A percentile compares a stretch with the other conserved stretches of the same genome.
Conservation (phyloP, 2,329 filamentous ascomycete species). For the Coniochaeta sp. region DNA sequence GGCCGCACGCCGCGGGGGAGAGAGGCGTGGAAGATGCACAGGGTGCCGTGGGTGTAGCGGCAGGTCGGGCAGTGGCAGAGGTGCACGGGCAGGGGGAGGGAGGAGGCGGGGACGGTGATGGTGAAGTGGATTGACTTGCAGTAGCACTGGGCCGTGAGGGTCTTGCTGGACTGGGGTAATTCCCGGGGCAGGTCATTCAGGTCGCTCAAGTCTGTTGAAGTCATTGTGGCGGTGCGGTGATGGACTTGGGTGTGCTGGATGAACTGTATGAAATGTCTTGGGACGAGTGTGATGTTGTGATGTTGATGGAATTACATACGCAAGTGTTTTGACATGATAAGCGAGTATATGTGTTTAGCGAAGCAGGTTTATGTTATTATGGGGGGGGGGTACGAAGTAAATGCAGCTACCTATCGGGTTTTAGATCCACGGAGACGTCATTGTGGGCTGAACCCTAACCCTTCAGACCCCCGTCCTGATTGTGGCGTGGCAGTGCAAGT, state of each 20-base stretch:
- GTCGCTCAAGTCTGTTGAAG: background rate
- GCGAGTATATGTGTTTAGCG: too few species aligned
- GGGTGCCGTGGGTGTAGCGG: slow-evolving; percentile 32
- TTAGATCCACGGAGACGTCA: too few species aligned
- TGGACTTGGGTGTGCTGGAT: too few species aligned
- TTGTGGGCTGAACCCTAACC: too few species aligned
- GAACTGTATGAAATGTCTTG: background rate
- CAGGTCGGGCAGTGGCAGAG: slow-evolving; percentile 40
- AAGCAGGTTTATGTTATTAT: too few species aligned
- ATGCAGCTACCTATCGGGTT: too few species aligned
- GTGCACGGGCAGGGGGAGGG: slow-evolving; percentile 32
- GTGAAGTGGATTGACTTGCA: slow-evolving; percentile 36
- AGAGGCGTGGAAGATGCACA: slow-evolving; percentile 32
- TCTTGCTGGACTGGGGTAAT: slow-evolving; percentile 16
- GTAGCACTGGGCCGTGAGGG: slow-evolving; percentile 35
- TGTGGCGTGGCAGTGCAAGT: too few species aligned
- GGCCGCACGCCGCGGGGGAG: slow-evolving; percentile 26
- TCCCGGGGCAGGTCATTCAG: slow-evolving; percentile 9
- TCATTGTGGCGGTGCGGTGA: background rate
- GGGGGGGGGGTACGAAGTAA: too few species aligned
- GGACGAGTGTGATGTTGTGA: background rate
- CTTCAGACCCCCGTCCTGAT: too few species aligned
- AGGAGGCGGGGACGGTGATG: slow-evolving; percentile 27
- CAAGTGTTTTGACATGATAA: background rate
- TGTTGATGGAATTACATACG: too few species aligned